Evolutionary conservation across 2,329 filamentous ascomycete species (phyloP).

Genomic region (Curvularia spicifera): DNA sequence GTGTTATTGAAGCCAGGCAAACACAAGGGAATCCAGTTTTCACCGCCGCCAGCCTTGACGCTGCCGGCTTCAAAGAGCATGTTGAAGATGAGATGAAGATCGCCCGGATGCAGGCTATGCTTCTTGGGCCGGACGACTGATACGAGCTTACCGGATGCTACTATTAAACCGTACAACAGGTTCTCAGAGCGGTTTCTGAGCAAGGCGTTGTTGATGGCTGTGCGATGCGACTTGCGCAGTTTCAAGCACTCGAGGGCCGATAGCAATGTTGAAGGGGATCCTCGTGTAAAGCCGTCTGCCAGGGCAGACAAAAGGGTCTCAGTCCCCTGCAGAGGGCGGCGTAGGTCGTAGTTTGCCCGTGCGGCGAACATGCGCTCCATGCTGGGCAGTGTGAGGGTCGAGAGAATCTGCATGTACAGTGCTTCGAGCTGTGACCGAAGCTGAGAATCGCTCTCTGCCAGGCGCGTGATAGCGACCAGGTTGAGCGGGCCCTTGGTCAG

Average conservation of each 20-base stretch:
- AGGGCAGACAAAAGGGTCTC: slow-evolving; percentile 89
- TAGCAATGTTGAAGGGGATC: slow-evolving; percentile 85
- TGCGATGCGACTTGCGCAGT: slow-evolving; percentile 84
- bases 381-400: slow-evolving; percentile 87
- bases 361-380: slow-evolving; percentile 86
- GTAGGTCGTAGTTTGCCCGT: slow-evolving; percentile 90
- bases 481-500: slow-evolving; percentile 85
- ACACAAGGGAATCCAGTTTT: slow-evolving; percentile 97
- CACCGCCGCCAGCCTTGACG: slow-evolving; percentile 88
- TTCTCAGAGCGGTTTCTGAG: slow-evolving; percentile 78
- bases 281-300: slow-evolving; percentile 91
- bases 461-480: slow-evolving; percentile 87
- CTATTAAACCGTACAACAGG: slow-evolving; percentile 89
- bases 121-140: slow-evolving; percentile 94
- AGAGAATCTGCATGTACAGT: slow-evolving; percentile 97
- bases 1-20: slow-evolving; percentile 96
- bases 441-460: slow-evolving; percentile 91
- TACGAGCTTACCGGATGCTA: slow-evolving; percentile 89
- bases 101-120: slow-evolving; percentile 93
- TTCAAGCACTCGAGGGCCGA: slow-evolving; percentile 93
- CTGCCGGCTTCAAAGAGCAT: slow-evolving; percentile 97
- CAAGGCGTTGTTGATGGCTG: slow-evolving; percentile 84
- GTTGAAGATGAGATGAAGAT: slow-evolving; percentile 96
- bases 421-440: slow-evolving; percentile 87
- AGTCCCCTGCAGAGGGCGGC: slow-evolving; percentile 87